Evolutionary conservation across 805 yeast species (phyloP).

Genomic region (Candida broadrunensis): DNA sequence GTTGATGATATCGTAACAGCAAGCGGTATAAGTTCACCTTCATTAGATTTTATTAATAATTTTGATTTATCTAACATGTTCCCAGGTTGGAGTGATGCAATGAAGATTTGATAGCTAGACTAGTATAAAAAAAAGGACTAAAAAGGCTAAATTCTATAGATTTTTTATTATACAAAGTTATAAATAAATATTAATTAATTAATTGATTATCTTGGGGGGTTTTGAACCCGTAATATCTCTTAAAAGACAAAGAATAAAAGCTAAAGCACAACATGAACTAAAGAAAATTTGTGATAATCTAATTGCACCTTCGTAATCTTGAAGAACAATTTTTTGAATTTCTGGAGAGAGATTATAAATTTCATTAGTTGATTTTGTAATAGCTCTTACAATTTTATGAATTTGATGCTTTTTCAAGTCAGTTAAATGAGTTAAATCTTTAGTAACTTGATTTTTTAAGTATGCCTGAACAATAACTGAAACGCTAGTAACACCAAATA

Average conservation of each 20-base stretch:
- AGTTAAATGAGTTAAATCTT: slow-evolving; percentile 11
- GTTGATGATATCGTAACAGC: background rate
- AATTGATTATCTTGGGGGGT: slow-evolving; percentile 1
- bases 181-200: background rate
- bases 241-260: slow-evolving; percentile 11
- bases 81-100: slow-evolving; percentile 14
- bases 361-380: slow-evolving; percentile 19
- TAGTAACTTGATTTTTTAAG: slow-evolving; percentile 9
- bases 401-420: slow-evolving; percentile 11
- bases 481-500: slow-evolving; percentile 36
- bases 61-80: slow-evolving; percentile 15
- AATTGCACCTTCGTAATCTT: slow-evolving; percentile 23
- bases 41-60: slow-evolving; percentile 14
- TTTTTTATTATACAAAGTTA: background rate
- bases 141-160: too few relatives aligned
- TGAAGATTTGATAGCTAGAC: background rate
- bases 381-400: slow-evolving; percentile 11
- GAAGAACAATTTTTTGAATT: slow-evolving; percentile 14
- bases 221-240: slow-evolving; percentile 9
- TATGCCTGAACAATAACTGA: slow-evolving; percentile 16
- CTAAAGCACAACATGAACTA: slow-evolving; percentile 13
- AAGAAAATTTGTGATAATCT: slow-evolving; percentile 21
- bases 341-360: slow-evolving; percentile 13
- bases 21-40: slow-evolving; percentile 6
- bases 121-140: too few relatives aligned